These are phyloP conservation scores for Fagus sylvatica DNA, from an alignment of 306 rosid genomes.

Conservation along the genomic window DNA sequence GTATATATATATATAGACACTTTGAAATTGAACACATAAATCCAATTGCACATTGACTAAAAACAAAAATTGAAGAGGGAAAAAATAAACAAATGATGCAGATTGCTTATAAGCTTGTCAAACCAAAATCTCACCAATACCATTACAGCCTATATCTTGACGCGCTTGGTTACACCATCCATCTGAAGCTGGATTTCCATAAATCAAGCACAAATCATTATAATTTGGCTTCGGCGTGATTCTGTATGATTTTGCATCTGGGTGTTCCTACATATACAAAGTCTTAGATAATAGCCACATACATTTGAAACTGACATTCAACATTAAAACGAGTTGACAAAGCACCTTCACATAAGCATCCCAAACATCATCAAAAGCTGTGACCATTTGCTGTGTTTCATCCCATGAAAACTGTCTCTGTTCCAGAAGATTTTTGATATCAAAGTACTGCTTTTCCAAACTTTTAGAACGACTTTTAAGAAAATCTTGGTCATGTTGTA, in stretches of 20 bases:
- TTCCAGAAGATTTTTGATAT: slow-evolving; percentile 43
- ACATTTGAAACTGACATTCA: neutral
- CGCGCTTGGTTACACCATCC: too few species aligned
- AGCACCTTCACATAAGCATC: slow-evolving; percentile 51
- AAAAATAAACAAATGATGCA: too few species aligned
- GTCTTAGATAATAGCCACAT: slow-evolving; percentile 17
- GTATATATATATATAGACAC: too few species aligned
- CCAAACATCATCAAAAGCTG: slow-evolving; percentile 49
- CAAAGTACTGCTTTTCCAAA: slow-evolving; percentile 2
- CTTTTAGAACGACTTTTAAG: neutral
- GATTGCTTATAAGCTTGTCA: too few species aligned
- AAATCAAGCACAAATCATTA: too few species aligned
- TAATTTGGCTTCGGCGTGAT: slow-evolving; percentile 35
- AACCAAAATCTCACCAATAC: too few species aligned
- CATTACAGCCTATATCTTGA: too few species aligned
- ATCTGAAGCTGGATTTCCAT: too few species aligned
- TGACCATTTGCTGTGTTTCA: slow-evolving; percentile 45
- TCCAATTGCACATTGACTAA: too few species aligned
- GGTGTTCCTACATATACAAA: slow-evolving; percentile 46
- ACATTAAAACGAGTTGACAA: slow-evolving; percentile 21
- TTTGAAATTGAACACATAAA: neutral
- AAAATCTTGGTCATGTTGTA: neutral
- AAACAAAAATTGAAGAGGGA: too few species aligned
- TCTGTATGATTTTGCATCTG: slow-evolving; percentile 44
- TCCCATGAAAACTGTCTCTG: slow-evolving; percentile 58